A percentile compares a stretch with the other conserved stretches of the same genome.
These are phyloP conservation scores for Lactarius sanguifluus DNA, from an alignment of 768 basidiomycete species.

Conservation along the genomic window DNA sequence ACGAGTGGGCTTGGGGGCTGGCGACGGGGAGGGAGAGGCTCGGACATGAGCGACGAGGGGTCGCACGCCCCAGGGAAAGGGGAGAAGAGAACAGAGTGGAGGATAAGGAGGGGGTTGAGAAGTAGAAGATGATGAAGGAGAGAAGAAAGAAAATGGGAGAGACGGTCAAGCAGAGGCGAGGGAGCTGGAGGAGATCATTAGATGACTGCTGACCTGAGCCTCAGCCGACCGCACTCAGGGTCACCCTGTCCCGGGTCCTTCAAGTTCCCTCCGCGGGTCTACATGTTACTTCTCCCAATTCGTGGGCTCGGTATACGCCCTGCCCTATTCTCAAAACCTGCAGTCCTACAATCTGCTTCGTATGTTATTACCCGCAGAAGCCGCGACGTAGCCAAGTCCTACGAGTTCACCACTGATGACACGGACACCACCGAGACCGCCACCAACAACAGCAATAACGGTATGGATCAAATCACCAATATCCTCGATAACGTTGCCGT, in stretches of 20 bases:
- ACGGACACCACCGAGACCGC: neutral
- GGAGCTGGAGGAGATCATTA: conserved; percentile 1
- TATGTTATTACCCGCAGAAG: conserved; percentile 8
- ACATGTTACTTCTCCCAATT: conserved; percentile 2
- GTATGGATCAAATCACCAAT: conserved; percentile 16
- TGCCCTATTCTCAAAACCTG: neutral
- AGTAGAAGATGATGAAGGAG: conserved; percentile 22
- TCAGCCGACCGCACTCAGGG: neutral
- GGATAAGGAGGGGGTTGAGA: conserved; percentile 21
- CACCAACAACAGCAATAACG: neutral
- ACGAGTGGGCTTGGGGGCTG: conserved; percentile 78
- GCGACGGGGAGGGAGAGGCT: conserved; percentile 38
- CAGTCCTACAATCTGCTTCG: neutral
- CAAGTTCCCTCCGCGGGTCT: conserved; percentile 12
- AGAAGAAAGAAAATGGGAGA: conserved; percentile 28
- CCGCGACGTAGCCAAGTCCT: neutral
- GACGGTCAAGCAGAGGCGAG: neutral
- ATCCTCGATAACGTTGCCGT: conserved; percentile 14
- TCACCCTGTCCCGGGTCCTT: conserved; percentile 22
- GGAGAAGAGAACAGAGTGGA: conserved; percentile 20
- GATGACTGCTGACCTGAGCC: conserved; percentile 1
- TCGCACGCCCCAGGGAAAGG: conserved; percentile 23
- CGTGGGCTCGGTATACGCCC: neutral
- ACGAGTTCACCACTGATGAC: neutral
- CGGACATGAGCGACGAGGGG: conserved; percentile 36